Conservation (phyloP, 805 yeast genomes). For the Ogataea siamensis region DNA sequence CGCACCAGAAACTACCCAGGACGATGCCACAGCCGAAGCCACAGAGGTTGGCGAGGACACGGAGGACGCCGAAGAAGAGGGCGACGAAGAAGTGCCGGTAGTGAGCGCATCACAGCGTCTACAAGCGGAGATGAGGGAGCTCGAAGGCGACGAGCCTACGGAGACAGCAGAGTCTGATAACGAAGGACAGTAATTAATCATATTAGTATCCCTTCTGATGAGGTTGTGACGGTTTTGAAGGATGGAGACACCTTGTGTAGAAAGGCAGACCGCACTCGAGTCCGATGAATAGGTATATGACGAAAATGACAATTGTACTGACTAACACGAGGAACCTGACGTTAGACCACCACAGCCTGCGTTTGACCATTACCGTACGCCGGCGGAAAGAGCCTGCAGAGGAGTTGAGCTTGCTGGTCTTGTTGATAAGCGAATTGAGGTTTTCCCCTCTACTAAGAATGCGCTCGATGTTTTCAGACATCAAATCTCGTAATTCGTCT, state of each 20-base stretch:
- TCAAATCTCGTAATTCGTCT: conserved; percentile 60
- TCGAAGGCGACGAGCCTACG: conserved; percentile 26
- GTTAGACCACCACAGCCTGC: conserved; percentile 70
- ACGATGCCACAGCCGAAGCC: conserved; percentile 19
- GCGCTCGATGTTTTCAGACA: conserved; percentile 72
- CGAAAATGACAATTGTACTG: conserved; percentile 26
- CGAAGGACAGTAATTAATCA: background rate
- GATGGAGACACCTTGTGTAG: conserved; percentile 40
- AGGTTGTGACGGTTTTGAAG: conserved; percentile 31
- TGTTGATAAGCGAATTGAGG: conserved; percentile 67
- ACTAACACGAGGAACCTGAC: conserved; percentile 41
- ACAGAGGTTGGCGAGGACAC: conserved; percentile 21
- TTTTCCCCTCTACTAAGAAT: conserved; percentile 78
- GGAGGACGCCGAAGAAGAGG: conserved; percentile 20
- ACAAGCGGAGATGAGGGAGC: conserved; percentile 28
- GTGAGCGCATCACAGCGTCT: conserved; percentile 22
- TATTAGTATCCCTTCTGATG: background rate
- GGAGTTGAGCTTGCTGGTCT: conserved; percentile 69
- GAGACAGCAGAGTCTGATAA: conserved; percentile 10
- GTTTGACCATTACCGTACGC: conserved; percentile 58
- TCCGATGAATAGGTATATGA: conserved; percentile 48
- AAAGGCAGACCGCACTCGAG: conserved; percentile 55
- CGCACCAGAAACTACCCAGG: conserved; percentile 15
- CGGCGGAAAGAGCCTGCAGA: conserved; percentile 69
- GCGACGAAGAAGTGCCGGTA: conserved; percentile 12